Evolutionary conservation across 164 flowering plant genomes (phyloP).

Genomic region (Houttuynia cordata): DNA sequence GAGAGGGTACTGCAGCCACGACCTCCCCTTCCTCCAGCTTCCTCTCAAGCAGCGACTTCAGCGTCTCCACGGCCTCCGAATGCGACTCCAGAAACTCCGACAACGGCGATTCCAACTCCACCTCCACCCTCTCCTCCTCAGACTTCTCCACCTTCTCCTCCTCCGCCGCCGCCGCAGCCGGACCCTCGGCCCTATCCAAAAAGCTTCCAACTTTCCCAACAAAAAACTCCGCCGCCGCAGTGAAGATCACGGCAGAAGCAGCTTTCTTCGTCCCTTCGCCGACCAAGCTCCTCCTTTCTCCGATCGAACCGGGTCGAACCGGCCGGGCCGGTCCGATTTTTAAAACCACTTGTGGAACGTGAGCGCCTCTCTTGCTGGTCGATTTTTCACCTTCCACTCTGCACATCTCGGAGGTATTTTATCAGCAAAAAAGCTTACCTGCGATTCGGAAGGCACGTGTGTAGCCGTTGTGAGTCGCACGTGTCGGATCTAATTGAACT

Average conservation of each 20-base stretch:
- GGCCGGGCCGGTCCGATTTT: too few species aligned
- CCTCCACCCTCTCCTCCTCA: slow-evolving; percentile 8
- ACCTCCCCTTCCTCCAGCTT: slow-evolving; percentile 89
- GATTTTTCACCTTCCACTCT: too few species aligned
- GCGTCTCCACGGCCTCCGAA: slow-evolving; percentile 35
- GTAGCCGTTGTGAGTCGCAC: too few species aligned
- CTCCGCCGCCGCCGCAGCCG: too few species aligned
- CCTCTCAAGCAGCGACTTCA: slow-evolving; percentile 41
- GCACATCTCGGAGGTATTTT: too few species aligned
- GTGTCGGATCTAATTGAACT: too few species aligned
- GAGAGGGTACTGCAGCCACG: slow-evolving; percentile 75
- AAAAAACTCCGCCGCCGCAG: slow-evolving; percentile 24
- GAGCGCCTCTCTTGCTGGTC: too few species aligned
- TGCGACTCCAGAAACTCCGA: slow-evolving; percentile 39
- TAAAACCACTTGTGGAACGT: too few species aligned
- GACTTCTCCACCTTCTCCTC: slow-evolving; percentile 3
- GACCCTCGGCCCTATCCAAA: slow-evolving; percentile 41
- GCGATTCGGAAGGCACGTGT: too few species aligned
- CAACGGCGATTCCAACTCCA: slow-evolving; percentile 12
- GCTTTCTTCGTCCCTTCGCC: slow-evolving; percentile 18
- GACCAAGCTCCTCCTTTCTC: not conserved
- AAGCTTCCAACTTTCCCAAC: slow-evolving; percentile 14
- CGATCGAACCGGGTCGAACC: too few species aligned
- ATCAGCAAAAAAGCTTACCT: too few species aligned
- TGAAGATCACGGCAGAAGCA: slow-evolving; percentile 21